phyloP scores from a whole-genome alignment of 2,329 filamentous ascomycete genomes.

The Sphaerostilbella broomeana region DNA sequence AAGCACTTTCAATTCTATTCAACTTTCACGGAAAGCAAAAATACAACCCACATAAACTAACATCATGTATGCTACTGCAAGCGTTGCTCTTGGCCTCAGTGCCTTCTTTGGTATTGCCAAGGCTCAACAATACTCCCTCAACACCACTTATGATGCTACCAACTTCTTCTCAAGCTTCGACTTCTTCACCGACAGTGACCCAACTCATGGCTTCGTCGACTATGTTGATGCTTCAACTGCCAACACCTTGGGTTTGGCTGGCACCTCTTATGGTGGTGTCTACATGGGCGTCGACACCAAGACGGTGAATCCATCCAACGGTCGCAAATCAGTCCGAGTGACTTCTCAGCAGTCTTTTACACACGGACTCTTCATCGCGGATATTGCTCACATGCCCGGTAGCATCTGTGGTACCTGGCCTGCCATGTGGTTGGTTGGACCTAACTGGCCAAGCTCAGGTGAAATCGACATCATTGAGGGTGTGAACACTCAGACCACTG shows the following conservation, averaged over 20 bases:
- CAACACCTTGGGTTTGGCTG: conserved; percentile 50
- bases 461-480: conserved; percentile 81
- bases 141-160: conserved; percentile 41
- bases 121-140: conserved; percentile 27
- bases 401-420: conserved; percentile 69
- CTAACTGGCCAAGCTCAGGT: conserved; percentile 62
- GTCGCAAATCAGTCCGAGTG: conserved; percentile 65
- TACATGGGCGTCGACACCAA: conserved; percentile 64
- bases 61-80: conserved; percentile 18
- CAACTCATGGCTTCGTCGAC: conserved; percentile 67
- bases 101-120: conserved; percentile 23
- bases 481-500: conserved; percentile 55
- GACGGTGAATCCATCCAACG: conserved; percentile 47
- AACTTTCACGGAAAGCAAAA: conserved; percentile 4
- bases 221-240: conserved; percentile 59
- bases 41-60: neutral
- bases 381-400: conserved; percentile 70
- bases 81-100: conserved; percentile 20
- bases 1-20: conserved; percentile 1
- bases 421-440: conserved; percentile 62
- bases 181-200: conserved; percentile 55
- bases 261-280: conserved; percentile 47
- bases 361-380: conserved; percentile 63
- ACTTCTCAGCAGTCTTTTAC: conserved; percentile 60
- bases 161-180: conserved; percentile 53